Evolutionary conservation across 2,329 filamentous ascomycete genomes (phyloP).

Genomic region (Botryotinia globosa): DNA sequence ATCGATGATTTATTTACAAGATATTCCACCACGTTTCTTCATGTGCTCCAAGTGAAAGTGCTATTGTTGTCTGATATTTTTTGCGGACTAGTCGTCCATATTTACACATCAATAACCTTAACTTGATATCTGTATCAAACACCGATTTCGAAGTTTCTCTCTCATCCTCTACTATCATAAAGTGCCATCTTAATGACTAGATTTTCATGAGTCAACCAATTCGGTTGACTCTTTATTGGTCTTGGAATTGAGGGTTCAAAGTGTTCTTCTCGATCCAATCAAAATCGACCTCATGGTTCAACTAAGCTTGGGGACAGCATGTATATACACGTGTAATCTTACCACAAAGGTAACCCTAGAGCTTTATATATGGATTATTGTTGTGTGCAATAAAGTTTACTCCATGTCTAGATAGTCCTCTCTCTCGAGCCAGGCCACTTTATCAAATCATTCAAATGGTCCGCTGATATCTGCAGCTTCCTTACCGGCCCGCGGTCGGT

Average conservation of each 20-base stretch:
- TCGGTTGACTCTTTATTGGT: not conserved
- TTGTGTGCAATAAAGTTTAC: not conserved
- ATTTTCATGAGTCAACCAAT: not conserved
- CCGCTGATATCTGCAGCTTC: not conserved
- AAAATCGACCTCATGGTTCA: not conserved
- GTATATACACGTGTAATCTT: not conserved
- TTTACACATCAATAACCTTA: not conserved
- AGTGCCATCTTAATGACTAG: not conserved
- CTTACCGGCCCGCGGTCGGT: constrained; percentile 1
- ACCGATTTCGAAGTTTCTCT: not conserved
- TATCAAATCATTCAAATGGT: not conserved
- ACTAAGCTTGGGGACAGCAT: not conserved
- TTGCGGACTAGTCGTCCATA: not conserved
- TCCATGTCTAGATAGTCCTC: not conserved
- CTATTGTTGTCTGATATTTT: not conserved
- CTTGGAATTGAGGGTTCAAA: not conserved
- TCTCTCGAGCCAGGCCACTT: not conserved
- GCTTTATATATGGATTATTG: not conserved
- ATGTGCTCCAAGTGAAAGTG: not conserved
- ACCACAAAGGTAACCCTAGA: not conserved
- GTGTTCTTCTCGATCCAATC: not conserved
- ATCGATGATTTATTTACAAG: not conserved
- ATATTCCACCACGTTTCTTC: not conserved
- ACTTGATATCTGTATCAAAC: not conserved
- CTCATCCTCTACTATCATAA: not conserved